Evolutionary conservation across 78 protist genomes (phyloP).

Genomic region (Dictyostelium intermedium): DNA sequence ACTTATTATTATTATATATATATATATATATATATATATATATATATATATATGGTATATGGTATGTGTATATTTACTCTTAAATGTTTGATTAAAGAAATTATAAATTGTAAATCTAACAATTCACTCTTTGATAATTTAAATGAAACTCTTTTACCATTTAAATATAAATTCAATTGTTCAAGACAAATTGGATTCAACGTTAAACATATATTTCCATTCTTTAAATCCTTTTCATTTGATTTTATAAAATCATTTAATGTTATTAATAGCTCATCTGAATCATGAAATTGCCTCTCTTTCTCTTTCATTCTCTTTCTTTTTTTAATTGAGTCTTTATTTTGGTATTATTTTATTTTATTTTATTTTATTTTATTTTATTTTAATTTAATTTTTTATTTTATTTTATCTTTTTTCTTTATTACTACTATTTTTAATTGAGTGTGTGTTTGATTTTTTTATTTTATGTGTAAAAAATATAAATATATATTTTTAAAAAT

Average conservation of each 20-base stretch:
- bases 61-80: neutral
- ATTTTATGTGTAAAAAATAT: neutral
- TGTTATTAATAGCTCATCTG: constrained; percentile 36
- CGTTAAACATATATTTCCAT: neutral
- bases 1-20: neutral
- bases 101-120: constrained; percentile 37
- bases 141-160: constrained; percentile 53
- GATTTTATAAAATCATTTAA: constrained; percentile 17
- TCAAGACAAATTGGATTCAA: constrained; percentile 63
- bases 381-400: neutral
- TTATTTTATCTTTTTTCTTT: neutral
- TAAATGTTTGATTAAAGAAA: constrained; percentile 17
- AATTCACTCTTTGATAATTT: constrained; percentile 31
- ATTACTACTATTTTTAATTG: too few species aligned
- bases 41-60: neutral
- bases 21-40: neutral
- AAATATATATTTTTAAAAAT: neutral
- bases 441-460: neutral
- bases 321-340: neutral
- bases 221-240: constrained; percentile 33
- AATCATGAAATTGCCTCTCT: neutral
- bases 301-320: neutral
- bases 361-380: too few species aligned
- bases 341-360: neutral
- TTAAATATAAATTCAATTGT: constrained; percentile 21